A percentile compares a stretch with the other conserved stretches of the same genome.
Conservation (phyloP, 805 yeast genomes). For the Saccharomyces mikatae region DNA sequence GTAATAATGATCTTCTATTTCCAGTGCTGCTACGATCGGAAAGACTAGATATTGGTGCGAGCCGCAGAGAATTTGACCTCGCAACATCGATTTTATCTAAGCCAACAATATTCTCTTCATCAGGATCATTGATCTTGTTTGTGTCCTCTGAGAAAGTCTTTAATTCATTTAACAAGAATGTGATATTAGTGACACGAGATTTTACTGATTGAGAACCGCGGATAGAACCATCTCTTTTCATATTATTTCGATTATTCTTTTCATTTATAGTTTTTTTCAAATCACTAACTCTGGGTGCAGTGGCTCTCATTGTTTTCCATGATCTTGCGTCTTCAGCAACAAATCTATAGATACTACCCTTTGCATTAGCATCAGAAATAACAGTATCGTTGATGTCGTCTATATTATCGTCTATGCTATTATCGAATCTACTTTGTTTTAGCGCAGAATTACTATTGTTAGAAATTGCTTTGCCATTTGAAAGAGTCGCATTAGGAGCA, state of each 20-base stretch:
- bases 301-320: conserved; percentile 13
- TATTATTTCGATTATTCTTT: conserved; percentile 3
- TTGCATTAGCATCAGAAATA: not conserved
- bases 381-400: not conserved
- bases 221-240: conserved; percentile 4
- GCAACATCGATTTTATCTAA: conserved; percentile 27
- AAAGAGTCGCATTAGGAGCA: not conserved
- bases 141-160: conserved; percentile 18
- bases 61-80: conserved; percentile 20
- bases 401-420: not conserved
- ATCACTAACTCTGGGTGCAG: conserved; percentile 25
- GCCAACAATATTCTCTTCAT: conserved; percentile 30
- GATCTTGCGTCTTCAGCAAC: conserved; percentile 16
- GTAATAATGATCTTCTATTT: conserved; percentile 11
- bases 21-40: conserved; percentile 4
- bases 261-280: conserved; percentile 19
- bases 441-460: not conserved
- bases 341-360: conserved; percentile 9
- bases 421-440: not conserved
- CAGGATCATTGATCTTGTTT: conserved; percentile 26
- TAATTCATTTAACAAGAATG: conserved; percentile 29
- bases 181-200: conserved; percentile 31
- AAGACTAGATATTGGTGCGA: conserved; percentile 8
- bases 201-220: conserved; percentile 30
- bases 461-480: not conserved